These are phyloP conservation scores for Alternaria gansuensis DNA, from an alignment of 2,329 filamentous ascomycete genomes.

Conservation along the genomic window DNA sequence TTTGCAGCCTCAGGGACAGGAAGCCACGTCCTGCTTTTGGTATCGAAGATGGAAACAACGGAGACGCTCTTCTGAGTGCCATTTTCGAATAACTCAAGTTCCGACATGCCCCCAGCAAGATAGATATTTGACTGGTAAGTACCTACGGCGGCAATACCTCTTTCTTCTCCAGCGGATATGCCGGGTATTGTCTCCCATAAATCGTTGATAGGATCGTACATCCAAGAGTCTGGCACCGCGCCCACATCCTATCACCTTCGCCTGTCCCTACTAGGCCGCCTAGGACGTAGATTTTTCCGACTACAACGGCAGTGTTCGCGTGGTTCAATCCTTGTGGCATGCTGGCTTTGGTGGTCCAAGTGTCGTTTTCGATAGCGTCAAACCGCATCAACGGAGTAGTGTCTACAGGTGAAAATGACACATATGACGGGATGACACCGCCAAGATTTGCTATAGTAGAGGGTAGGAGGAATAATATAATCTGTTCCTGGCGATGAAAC, in stretches of 20 bases:
- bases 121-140: constrained; percentile 29
- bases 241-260: constrained; percentile 21
- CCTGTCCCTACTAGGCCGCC: constrained; percentile 31
- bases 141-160: constrained; percentile 36
- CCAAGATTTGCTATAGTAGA: constrained; percentile 35
- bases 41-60: constrained; percentile 34
- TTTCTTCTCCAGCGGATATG: constrained; percentile 16
- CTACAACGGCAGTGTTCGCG: constrained; percentile 32
- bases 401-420: constrained; percentile 7
- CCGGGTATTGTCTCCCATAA: constrained; percentile 19
- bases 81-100: constrained; percentile 18
- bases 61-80: constrained; percentile 19
- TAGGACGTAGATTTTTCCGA: constrained; percentile 38
- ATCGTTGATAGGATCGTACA: constrained; percentile 28
- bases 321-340: constrained; percentile 38
- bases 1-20: constrained; percentile 18
- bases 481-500: constrained; percentile 38
- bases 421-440: constrained; percentile 29
- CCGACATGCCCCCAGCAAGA: constrained; percentile 35
- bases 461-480: constrained; percentile 32
- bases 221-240: constrained; percentile 21
- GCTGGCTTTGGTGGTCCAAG: constrained; percentile 30
- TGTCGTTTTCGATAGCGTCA: constrained; percentile 30
- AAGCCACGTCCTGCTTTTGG: constrained; percentile 20
- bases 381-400: constrained; percentile 34